Evolutionary conservation across 2,329 filamentous ascomycete species (phyloP).

Genomic region (Thielaviopsis populi): DNA sequence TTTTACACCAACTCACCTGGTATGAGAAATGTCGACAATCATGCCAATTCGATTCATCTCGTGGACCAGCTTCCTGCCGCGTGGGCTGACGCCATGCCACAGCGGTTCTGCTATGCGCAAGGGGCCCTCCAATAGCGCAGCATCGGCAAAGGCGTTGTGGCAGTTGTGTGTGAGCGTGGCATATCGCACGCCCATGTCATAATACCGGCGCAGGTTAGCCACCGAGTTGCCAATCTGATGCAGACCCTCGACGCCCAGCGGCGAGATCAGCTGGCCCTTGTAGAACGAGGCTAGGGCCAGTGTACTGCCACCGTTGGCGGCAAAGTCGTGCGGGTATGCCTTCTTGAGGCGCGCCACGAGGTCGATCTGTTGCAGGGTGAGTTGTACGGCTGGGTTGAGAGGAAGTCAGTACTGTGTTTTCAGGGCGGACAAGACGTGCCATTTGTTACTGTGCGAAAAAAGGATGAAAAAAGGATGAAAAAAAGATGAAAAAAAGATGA

Average conservation of each 20-base stretch:
- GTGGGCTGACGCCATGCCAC: constrained; percentile 57
- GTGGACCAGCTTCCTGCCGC: constrained; percentile 51
- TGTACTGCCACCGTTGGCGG: constrained; percentile 43
- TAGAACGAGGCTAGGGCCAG: constrained; percentile 48
- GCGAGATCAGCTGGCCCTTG: constrained; percentile 53
- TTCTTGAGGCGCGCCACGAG: constrained; percentile 48
- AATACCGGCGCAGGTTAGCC: constrained; percentile 58
- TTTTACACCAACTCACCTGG: constrained; percentile 24
- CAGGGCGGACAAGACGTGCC: neutral
- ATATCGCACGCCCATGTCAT: constrained; percentile 70
- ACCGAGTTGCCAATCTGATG: constrained; percentile 86
- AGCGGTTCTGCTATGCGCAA: constrained; percentile 38
- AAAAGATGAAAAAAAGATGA: too few species aligned
- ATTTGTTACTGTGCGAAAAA: neutral
- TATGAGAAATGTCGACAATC: constrained; percentile 79
- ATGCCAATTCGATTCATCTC: constrained; percentile 95
- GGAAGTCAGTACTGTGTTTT: neutral
- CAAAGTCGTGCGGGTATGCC: constrained; percentile 55
- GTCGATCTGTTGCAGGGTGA: constrained; percentile 62
- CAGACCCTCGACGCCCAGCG: constrained; percentile 69
- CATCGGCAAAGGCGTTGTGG: constrained; percentile 79
- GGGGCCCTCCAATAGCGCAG: constrained; percentile 49
- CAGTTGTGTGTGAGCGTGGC: constrained; percentile 87
- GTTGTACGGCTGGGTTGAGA: constrained; percentile 38
- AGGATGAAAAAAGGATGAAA: too few species aligned